Evolutionary conservation across 108 stramenopile genomes (phyloP).

Genomic region (Skeletonema marinoi): DNA sequence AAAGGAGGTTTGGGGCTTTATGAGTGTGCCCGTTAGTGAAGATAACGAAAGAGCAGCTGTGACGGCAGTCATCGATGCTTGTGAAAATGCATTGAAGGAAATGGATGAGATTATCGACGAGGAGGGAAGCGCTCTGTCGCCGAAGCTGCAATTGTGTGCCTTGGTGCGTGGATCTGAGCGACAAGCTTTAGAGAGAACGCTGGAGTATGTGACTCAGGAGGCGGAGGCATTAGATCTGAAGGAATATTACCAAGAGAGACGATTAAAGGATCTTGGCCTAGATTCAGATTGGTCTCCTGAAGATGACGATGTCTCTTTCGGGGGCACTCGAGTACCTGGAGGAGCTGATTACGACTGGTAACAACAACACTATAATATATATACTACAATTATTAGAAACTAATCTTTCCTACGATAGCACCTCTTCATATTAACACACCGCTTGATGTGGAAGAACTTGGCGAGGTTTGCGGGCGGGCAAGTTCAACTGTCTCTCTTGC

Average conservation of each 20-base stretch:
- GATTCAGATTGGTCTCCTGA: conserved; percentile 87
- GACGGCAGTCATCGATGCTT: conserved; percentile 60
- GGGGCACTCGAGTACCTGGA: conserved; percentile 75
- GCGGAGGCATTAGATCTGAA: conserved; percentile 88
- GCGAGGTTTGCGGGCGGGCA: not conserved
- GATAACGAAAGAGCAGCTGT: conserved; percentile 80
- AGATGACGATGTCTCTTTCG: conserved; percentile 66
- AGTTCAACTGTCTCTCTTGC: not conserved
- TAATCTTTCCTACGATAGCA: not conserved
- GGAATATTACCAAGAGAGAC: conserved; percentile 93
- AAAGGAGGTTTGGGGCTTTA: conserved; percentile 94
- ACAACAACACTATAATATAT: not conserved
- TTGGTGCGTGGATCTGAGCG: conserved; percentile 72
- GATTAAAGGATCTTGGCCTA: conserved; percentile 88
- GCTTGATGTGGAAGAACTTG: not conserved
- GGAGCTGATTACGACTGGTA: conserved; percentile 61
- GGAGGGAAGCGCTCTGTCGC: conserved; percentile 11
- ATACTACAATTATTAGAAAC: conserved; percentile 8
- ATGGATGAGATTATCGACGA: conserved; percentile 43
- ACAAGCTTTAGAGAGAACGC: conserved; percentile 65
- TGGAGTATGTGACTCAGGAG: conserved; percentile 79
- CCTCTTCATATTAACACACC: not conserved
- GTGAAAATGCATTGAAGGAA: conserved; percentile 64
- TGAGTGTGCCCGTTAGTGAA: conserved; percentile 88
- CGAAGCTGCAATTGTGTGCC: conserved; percentile 47